Percentiles rank a stretch among this genome's conserved stretches.
Evolutionary conservation across 2,329 filamentous ascomycete genomes (phyloP).

Genomic region (Boeremia exigua): DNA sequence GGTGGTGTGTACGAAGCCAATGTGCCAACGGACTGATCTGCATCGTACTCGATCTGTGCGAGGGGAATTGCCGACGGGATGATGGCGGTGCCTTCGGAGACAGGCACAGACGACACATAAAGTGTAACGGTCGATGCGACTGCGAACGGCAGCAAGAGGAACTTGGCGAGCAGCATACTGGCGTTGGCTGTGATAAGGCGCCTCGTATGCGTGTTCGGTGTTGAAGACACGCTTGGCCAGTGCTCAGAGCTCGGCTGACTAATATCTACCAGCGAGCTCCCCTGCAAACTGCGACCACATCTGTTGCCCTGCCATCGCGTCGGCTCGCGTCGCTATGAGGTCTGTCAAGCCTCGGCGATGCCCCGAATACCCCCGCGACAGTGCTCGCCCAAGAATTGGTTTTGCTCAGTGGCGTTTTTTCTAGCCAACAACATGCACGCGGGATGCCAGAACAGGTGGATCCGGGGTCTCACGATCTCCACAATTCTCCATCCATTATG

Average conservation of each 20-base stretch:
- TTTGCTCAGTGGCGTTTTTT: conserved; percentile 26
- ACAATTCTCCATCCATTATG: conserved; percentile 30
- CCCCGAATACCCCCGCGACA: conserved; percentile 3
- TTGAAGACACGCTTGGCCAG: conserved; percentile 2
- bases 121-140: conserved; percentile 47
- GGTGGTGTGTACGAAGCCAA: conserved; percentile 47
- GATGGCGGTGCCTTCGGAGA: conserved; percentile 72
- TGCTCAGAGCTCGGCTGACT: conserved; percentile 13
- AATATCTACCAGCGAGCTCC: conserved; percentile 1
- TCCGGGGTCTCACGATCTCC: conserved; percentile 40
- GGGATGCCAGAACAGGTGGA: conserved; percentile 38
- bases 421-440: conserved; percentile 28
- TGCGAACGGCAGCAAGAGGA: conserved; percentile 47
- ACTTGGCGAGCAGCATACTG: conserved; percentile 47
- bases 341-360: conserved; percentile 9
- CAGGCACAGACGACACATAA: conserved; percentile 77
- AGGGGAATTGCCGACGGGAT: conserved; percentile 48
- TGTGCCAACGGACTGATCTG: conserved; percentile 45
- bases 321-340: conserved; percentile 4
- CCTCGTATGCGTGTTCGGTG: conserved; percentile 2
- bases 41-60: conserved; percentile 53
- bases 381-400: background rate
- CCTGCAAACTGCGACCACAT: background rate
- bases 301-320: background rate
- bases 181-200: conserved; percentile 6